A percentile compares a stretch with the other conserved stretches of the same genome.
These are phyloP conservation scores for Globisporangium carolinianum DNA, from an alignment of 352 stramenopile species.

Conservation along the genomic window DNA sequence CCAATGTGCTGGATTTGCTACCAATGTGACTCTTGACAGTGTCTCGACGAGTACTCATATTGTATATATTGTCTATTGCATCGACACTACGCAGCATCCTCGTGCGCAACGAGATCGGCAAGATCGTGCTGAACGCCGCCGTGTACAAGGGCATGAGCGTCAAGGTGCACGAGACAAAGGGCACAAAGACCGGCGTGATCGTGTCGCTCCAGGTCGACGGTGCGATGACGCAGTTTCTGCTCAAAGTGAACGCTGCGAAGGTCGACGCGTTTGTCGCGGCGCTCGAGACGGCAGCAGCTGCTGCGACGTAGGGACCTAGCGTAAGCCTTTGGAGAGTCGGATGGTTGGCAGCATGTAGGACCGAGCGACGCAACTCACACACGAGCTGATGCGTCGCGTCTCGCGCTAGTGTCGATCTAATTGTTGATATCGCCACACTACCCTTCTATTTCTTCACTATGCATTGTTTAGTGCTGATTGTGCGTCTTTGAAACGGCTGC, in stretches of 20 bases:
- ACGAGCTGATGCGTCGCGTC: no score
- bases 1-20: background rate
- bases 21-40: background rate
- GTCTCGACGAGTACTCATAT: background rate
- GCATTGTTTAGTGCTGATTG: no score
- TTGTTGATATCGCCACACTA: no score
- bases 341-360: no score
- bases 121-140: constrained; percentile 79
- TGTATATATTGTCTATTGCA: background rate
- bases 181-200: constrained; percentile 69
- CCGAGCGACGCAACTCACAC: no score
- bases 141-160: constrained; percentile 76
- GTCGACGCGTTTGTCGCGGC: constrained; percentile 56
- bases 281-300: constrained; percentile 28
- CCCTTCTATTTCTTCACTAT: no score
- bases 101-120: constrained; percentile 80
- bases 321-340: no score
- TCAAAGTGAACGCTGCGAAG: constrained; percentile 66
- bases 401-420: no score
- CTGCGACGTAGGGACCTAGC: background rate
- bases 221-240: constrained; percentile 55
- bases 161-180: constrained; percentile 57
- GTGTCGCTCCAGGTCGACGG: constrained; percentile 59
- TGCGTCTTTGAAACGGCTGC: no score
- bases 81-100: constrained; percentile 39